Conservation (phyloP, 345 rosid genomes). For the Euclidium syriacum region DNA sequence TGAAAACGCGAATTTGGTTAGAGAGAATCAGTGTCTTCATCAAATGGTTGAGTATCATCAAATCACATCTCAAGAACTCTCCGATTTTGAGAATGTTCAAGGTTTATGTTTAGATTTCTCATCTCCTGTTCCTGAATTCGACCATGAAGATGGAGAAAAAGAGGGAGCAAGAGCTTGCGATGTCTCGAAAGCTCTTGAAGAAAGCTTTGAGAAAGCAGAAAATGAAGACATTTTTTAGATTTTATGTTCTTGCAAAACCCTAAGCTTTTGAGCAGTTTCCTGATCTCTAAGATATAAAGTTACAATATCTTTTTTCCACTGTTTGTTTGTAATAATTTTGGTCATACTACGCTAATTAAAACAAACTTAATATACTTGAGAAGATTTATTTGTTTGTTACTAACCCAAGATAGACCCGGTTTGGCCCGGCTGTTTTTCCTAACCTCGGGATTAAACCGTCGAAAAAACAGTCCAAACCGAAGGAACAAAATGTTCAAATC, state of each 20-base stretch:
- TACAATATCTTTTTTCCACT: slow-evolving; percentile 8
- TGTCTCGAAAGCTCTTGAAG: slow-evolving; percentile 41
- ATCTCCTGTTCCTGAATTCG: slow-evolving; percentile 43
- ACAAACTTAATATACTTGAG: too few species aligned
- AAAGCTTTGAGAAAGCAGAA: slow-evolving; percentile 36
- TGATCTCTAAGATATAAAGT: not conserved
- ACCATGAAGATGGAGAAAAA: slow-evolving; percentile 28
- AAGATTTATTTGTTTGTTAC: too few species aligned
- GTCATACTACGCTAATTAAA: not conserved
- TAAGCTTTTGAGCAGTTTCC: not conserved
- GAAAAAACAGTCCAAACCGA: too few species aligned
- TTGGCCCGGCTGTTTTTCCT: too few species aligned
- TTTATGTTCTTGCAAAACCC: not conserved
- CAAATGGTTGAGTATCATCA: slow-evolving; percentile 88
- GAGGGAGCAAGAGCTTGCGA: not conserved
- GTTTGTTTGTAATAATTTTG: slow-evolving; percentile 18
- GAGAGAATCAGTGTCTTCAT: slow-evolving; percentile 90
- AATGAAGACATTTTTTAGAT: not conserved
- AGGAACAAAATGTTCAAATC: too few species aligned
- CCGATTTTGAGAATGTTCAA: slow-evolving; percentile 62
- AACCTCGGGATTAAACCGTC: too few species aligned
- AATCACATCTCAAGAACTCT: slow-evolving; percentile 68
- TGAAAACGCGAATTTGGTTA: slow-evolving; percentile 67
- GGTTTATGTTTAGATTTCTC: slow-evolving; percentile 82
- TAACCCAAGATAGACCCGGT: not conserved